Evolutionary conservation across 495 filamentous ascomycete species (phyloP), one percentile per base, ranked within the genome.

Genomic region (Penicillium cataractarum): DNA sequence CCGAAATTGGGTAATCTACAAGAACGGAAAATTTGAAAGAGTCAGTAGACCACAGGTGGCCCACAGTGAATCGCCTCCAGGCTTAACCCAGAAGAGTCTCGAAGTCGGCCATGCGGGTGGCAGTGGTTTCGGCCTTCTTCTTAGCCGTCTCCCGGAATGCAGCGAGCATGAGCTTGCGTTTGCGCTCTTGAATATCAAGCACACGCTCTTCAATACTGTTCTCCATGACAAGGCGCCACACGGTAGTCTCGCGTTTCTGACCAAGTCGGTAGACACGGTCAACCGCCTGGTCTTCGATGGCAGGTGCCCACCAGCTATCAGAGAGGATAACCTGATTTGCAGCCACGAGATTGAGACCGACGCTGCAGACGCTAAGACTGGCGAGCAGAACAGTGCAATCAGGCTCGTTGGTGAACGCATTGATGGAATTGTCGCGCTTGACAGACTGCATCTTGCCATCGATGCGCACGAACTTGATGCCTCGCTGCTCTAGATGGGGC

Each of bases 271-370:
- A 92, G 19, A 97, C 93, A 1, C 93, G 87, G 70, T 98, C 93
- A 3, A 97, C 84, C 27, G 93, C 93, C 68, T 98, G 93, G 67
- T 96, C 92, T 73, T 98, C 93, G 61, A 97, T 93, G 0, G 92
- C 93, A 0, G 92, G 92, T 3, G 92, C 92, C 92, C 93, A 97
- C 93, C 92, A 97, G 48, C 84, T 88, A 70, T 98, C 93, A 0
- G 86, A 83, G 8, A 97, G 80, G 17, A 97, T 87, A 50, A 95
- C 92, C 26, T 93, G 93, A 58, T 93, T 93, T 2, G 93, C 94
- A 0, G 91, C 88, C 0, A 92, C 90, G 15, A 98, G 85, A 66
- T 98, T 97, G 40, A 98, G 80, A 2, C 94, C 94, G 17, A 98
- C 93, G 40, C 86, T 89, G 73, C 90, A 92, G 13, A 96, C 94